Evolutionary conservation across 805 yeast genomes (phyloP), one percentile per base, ranked within the genome.

Genomic region (Yarrowia alimentaria): DNA sequence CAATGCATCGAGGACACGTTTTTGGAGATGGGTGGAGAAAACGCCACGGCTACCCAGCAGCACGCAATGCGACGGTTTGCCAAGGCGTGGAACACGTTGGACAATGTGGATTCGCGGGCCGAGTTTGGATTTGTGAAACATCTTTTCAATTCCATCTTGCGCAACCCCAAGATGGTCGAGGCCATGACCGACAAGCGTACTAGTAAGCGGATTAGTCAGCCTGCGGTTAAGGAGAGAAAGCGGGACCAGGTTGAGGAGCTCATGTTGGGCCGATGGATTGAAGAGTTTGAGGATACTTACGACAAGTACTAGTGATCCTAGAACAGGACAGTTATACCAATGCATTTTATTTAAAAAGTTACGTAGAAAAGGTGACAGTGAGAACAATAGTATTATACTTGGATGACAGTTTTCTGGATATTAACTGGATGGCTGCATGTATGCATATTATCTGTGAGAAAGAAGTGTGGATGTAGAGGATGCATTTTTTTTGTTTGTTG

Each of bases 251-350:
- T 64, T 9, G 80, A 76, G 56, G 76, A 75, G 55, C 56, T 76
- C 14, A 56, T 76, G 31, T 54, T 75, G 43, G 71, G 72, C 20
- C 64, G 79, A 55, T 76, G 81, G 81, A 73, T 77, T 1, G 78
- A 53, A 28, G 35, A 37, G 47, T 40, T 40, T 28, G 47, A 40
- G 33, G 47, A 40, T n/a, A n/a, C n/a, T 24, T 40, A 40, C 4
- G 47, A 40, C 11, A 6, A 19, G 19, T 47, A 47, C 7, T 24
- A 21, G 18, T 20, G 26, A 17, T 13, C 6, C 29, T 22, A 22
- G 7, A n/a, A 26, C n/a, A 26, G 14, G 12, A n/a, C 29, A 26
- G n/a, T n/a, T n/a, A n/a, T n/a, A n/a, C n/a, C n/a, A n/a, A n/a
- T n/a, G n/a, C n/a, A n/a, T n/a, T n/a, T n/a, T n/a, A n/a, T n/a